Base-by-base conservation (phyloP, 139 green algal genomes). In the Spirogloea muscicola region DNA sequence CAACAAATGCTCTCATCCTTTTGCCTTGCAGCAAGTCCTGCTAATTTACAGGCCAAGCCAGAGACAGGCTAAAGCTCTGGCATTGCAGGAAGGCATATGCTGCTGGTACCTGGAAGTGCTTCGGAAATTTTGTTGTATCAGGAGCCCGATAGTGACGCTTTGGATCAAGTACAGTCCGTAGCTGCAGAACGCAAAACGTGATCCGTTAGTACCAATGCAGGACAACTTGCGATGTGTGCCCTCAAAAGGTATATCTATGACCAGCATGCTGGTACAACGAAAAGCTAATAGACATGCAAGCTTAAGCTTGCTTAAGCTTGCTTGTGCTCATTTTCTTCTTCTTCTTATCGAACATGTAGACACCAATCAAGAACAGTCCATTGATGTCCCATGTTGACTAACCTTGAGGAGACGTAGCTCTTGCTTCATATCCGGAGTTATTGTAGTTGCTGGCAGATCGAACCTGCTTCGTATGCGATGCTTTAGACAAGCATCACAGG, bases 101-200 rank as follows among this genome's bases (percentile, higher is more conserved):
- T n/a, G n/a, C n/a, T n/a, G n/a, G 29, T 52, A 74, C 62, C 67
- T 76, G 60, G 40, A 86, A 86, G 77, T 77, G 68, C 31, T 61
- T 86, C 1, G 81, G 81, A 21, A 86, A 65, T 52, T 93, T 93
- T 34, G 74, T 91, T 0, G 76, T 60, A 76, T 91, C 87, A 1
- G 52, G 36, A 10, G 49, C 57, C 75, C 91, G 91, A 86, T 96
- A 96, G 78, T 94, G 93, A 43, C 91, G 86, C 85, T 95, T 96
- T 51, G 91, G 87, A 76, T 96, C 91, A 41, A 90, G 87, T 0
- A 89, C 86, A 16, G 85, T 82, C 21, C 91, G 80, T 68, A 96
- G 81, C 72, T 87, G 69, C 31, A 72, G n/a, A 71, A 21, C n/a
- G n/a, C n/a, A n/a, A n/a, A n/a, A n/a, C n/a, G n/a, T n/a, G n/a